A percentile compares a stretch with the other conserved stretches of the same genome.
phyloP scores from a whole-genome alignment of 805 yeast species.

The Hanseniaspora occidentalis region DNA sequence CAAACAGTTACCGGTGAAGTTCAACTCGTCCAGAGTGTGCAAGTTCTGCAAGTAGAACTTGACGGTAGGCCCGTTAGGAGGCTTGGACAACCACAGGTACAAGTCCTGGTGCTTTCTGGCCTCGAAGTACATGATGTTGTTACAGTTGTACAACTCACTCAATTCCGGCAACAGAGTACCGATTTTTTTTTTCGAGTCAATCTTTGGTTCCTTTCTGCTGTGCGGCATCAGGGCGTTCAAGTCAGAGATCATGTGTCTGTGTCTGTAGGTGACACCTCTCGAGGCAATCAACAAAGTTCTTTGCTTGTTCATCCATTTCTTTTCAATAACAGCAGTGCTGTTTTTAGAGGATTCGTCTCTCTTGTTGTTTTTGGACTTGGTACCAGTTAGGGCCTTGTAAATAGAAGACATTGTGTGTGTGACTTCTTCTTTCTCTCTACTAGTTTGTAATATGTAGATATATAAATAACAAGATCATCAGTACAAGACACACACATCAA shows the following conservation, averaged over 20 bases:
- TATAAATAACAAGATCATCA: too few relatives aligned
- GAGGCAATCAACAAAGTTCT: slow-evolving; percentile 82
- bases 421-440: background rate
- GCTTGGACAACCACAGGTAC: slow-evolving; percentile 88
- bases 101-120: slow-evolving; percentile 93
- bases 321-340: slow-evolving; percentile 24
- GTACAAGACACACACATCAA: too few relatives aligned
- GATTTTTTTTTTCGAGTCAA: slow-evolving; percentile 84
- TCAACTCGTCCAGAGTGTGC: slow-evolving; percentile 91
- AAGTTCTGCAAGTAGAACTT: slow-evolving; percentile 90
- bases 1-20: slow-evolving; percentile 91
- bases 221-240: slow-evolving; percentile 75
- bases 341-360: slow-evolving; percentile 17
- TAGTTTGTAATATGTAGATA: too few relatives aligned
- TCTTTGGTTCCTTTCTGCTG: slow-evolving; percentile 89
- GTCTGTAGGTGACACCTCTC: slow-evolving; percentile 90
- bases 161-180: slow-evolving; percentile 75
- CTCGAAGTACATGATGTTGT: slow-evolving; percentile 86
- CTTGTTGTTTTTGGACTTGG: slow-evolving; percentile 26
- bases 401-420: slow-evolving; percentile 49
- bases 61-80: slow-evolving; percentile 95
- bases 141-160: slow-evolving; percentile 95
- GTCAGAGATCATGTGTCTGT: slow-evolving; percentile 86
- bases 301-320: slow-evolving; percentile 69
- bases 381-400: slow-evolving; percentile 48